phyloP scores from a whole-genome alignment of 2,329 filamentous ascomycete species.

The Rhynchosporium graminicola region DNA sequence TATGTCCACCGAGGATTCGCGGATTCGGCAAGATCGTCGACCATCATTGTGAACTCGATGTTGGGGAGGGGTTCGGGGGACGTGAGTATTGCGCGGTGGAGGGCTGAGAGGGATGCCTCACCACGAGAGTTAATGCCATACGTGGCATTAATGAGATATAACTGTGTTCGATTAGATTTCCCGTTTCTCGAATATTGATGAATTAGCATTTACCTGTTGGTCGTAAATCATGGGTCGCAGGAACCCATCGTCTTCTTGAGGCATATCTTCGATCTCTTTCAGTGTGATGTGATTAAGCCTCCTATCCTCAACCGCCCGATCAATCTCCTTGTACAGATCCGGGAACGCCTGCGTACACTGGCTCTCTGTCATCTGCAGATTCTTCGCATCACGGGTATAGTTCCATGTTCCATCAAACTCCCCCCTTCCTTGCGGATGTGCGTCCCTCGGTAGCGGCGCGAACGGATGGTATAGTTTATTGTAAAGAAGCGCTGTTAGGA shows the following conservation, averaged over 20 bases:
- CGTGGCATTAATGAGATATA: constrained; percentile 40
- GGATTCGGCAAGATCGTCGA: constrained; percentile 32
- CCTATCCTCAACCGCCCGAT: constrained; percentile 20
- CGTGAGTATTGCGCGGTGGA: constrained; percentile 42
- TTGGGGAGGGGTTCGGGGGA: constrained; percentile 41
- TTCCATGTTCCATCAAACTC: constrained; percentile 16
- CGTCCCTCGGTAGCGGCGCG: constrained; percentile 14
- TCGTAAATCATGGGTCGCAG: constrained; percentile 29
- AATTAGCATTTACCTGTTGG: constrained; percentile 25
- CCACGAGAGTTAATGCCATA: constrained; percentile 35
- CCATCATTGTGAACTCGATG: constrained; percentile 43
- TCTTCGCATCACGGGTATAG: constrained; percentile 15
- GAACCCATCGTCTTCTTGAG: constrained; percentile 13
- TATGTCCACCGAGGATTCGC: constrained; percentile 16
- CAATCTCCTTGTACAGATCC: constrained; percentile 21
- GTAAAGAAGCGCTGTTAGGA: constrained; percentile 10
- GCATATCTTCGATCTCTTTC: constrained; percentile 27
- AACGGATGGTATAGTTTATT: constrained; percentile 5
- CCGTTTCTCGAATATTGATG: background rate
- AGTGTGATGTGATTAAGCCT: constrained; percentile 17
- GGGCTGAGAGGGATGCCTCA: constrained; percentile 40
- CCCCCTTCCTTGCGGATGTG: constrained; percentile 8
- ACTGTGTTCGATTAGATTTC: constrained; percentile 26
- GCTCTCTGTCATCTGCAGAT: constrained; percentile 11
- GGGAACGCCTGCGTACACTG: constrained; percentile 14